phyloP scores from a whole-genome alignment of 2,329 filamentous ascomycete species.

The Pseudohalonectria lignicola region DNA sequence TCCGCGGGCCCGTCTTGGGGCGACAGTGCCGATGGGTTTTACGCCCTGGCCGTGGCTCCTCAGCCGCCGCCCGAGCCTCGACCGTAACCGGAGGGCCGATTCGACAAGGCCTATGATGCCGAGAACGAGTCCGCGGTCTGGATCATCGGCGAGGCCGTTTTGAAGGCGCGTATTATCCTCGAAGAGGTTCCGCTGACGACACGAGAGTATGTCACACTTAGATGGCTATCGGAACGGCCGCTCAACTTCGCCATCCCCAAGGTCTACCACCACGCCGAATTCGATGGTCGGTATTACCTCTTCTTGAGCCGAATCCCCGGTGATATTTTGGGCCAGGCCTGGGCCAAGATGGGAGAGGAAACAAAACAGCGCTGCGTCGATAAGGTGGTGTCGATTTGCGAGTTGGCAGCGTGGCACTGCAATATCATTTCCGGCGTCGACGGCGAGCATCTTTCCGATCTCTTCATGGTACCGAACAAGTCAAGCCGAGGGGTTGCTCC shows the following conservation, averaged over 20 bases:
- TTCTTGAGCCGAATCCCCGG: background rate
- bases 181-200: background rate
- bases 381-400: background rate
- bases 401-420: background rate
- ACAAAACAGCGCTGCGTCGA: background rate
- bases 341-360: background rate
- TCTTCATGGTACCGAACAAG: no score
- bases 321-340: background rate
- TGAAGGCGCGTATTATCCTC: background rate
- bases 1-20: background rate
- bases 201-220: background rate
- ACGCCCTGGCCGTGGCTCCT: background rate
- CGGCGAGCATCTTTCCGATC: background rate
- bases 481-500: no score
- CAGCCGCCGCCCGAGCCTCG: background rate
- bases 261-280: background rate
- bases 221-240: background rate
- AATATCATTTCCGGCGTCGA: background rate
- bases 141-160: background rate
- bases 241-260: background rate
- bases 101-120: background rate
- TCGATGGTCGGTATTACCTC: background rate
- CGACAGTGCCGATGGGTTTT: background rate
- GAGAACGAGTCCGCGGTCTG: background rate
- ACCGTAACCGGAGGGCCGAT: background rate